These are phyloP conservation scores for Lupinus albus DNA, from an alignment of 306 rosid genomes.

Conservation along the genomic window DNA sequence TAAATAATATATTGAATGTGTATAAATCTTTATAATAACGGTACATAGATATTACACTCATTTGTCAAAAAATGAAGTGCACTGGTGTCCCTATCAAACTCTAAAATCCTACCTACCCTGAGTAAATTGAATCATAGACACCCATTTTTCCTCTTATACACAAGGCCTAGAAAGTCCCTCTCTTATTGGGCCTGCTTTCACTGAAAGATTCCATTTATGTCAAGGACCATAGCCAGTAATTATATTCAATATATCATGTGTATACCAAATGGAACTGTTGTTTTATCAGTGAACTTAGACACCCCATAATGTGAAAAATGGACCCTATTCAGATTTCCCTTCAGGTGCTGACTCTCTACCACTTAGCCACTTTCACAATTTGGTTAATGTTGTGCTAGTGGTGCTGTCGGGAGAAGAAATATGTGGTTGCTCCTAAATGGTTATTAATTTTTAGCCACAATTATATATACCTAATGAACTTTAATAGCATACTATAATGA, in stretches of 20 bases:
- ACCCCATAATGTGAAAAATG: conserved; percentile 44
- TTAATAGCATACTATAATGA: not conserved
- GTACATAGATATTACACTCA: too few species aligned
- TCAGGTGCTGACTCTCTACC: conserved; percentile 41
- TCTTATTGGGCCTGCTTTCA: conserved; percentile 40
- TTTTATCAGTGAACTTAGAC: conserved; percentile 34
- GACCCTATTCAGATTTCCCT: conserved; percentile 34
- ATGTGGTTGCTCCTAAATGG: conserved; percentile 8
- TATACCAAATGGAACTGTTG: conserved; percentile 3
- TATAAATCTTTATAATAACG: too few species aligned
- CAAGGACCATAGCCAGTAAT: conserved; percentile 28
- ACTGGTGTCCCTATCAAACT: conserved; percentile 36
- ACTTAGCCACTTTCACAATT: conserved; percentile 27
- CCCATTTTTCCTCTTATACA: not conserved
- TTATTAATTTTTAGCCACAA: not conserved
- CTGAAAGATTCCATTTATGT: conserved; percentile 43
- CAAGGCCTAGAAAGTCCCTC: conserved; percentile 42
- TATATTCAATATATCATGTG: too few species aligned
- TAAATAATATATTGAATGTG: too few species aligned
- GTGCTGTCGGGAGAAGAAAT: conserved; percentile 26
- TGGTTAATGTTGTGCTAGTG: conserved; percentile 30
- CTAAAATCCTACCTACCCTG: not conserved
- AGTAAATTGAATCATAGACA: conserved; percentile 40
- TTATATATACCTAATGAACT: not conserved
- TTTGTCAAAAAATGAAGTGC: too few species aligned